Conservation (phyloP, 306 rosid species). For the Neltuma alba region DNA sequence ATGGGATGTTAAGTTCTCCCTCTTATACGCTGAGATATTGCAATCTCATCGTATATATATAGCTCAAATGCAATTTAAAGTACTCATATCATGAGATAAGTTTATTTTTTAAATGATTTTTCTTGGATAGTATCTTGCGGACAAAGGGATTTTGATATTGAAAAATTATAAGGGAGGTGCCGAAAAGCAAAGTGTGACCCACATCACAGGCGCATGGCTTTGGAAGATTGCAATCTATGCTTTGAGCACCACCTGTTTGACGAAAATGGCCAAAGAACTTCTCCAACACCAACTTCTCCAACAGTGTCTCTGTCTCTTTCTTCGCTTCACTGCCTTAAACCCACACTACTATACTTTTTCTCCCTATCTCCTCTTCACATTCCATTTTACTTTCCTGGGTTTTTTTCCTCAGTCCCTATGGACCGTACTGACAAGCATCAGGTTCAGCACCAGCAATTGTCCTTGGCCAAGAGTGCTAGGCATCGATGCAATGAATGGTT, state of each 20-base stretch:
- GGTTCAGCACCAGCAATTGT: conserved; percentile 61
- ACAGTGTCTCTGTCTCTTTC: conserved; percentile 60
- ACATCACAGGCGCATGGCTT: conserved; percentile 80
- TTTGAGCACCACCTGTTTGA: conserved; percentile 67
- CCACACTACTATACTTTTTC: conserved; percentile 41
- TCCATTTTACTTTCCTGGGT: conserved; percentile 43
- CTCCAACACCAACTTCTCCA: conserved; percentile 56
- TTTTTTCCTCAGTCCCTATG: conserved; percentile 52
- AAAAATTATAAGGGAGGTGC: conserved; percentile 34
- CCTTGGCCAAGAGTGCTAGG: conserved; percentile 70
- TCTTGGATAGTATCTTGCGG: conserved; percentile 13
- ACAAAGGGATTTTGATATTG: conserved; percentile 28
- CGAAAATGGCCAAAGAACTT: conserved; percentile 68
- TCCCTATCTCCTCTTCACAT: conserved; percentile 40
- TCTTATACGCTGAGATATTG: not conserved
- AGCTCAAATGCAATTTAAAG: not conserved
- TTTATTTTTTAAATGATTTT: not conserved
- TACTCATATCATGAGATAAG: not conserved
- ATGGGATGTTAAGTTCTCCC: not conserved
- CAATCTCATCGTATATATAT: not conserved
- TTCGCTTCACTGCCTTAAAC: conserved; percentile 57
- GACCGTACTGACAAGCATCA: conserved; percentile 77
- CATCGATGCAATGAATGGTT: conserved; percentile 94
- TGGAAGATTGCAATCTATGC: conserved; percentile 89
- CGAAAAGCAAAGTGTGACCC: conserved; percentile 70